Evolutionary conservation across 306 rosid species (phyloP).

Genomic region (Quercus agrifolia): DNA sequence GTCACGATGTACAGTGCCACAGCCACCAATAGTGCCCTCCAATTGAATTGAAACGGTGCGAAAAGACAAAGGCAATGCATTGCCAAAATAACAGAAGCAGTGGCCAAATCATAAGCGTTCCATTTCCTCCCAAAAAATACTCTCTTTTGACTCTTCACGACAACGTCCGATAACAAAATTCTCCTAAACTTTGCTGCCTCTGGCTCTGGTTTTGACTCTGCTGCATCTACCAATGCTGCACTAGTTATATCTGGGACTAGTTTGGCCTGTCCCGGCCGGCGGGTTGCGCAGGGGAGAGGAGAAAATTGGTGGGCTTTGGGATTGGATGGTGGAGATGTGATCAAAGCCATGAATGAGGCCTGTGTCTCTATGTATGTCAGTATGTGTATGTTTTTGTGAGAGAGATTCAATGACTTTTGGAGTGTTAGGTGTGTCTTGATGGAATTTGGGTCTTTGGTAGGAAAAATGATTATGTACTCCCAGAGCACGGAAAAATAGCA

Average conservation of each 20-base stretch:
- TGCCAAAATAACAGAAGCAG: constrained; percentile 52
- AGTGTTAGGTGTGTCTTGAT: background rate
- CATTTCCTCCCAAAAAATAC: constrained; percentile 67
- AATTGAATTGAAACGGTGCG: constrained; percentile 76
- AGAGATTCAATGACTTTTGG: background rate
- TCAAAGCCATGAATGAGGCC: constrained; percentile 47
- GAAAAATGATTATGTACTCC: too few relatives aligned
- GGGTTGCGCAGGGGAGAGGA: constrained; percentile 41
- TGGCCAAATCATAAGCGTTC: constrained; percentile 58
- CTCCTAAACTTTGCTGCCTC: constrained; percentile 21
- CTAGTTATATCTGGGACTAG: constrained; percentile 9
- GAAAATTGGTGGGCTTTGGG: constrained; percentile 34
- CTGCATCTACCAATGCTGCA: constrained; percentile 43
- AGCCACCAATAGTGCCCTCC: constrained; percentile 63
- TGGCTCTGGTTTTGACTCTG: constrained; percentile 25
- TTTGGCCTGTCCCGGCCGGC: constrained; percentile 18
- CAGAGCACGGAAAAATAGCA: fast-evolving
- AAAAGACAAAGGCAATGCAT: constrained; percentile 64
- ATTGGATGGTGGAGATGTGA: constrained; percentile 47
- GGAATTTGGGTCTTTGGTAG: background rate
- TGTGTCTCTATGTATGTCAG: background rate
- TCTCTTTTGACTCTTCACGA: constrained; percentile 52
- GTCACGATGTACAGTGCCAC: constrained; percentile 59
- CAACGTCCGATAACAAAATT: constrained; percentile 73
- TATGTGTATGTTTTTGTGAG: background rate